Evolutionary conservation across 1,284 basidiomycete species (phyloP).

Genomic region (Apiotrichum laibachii): DNA sequence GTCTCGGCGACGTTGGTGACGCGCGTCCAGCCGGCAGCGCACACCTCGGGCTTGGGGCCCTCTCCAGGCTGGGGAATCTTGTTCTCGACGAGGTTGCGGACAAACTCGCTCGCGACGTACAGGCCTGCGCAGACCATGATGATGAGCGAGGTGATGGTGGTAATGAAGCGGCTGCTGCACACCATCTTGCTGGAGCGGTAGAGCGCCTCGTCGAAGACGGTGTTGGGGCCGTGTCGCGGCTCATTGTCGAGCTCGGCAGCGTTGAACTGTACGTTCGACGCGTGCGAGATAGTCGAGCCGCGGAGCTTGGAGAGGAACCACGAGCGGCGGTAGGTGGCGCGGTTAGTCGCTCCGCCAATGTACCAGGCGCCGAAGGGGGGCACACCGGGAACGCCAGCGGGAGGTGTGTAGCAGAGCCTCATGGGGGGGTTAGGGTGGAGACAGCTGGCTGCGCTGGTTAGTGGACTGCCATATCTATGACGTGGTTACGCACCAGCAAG

Average conservation of each 20-base stretch:
- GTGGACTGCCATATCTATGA: not conserved
- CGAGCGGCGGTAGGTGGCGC: slow-evolving; percentile 69
- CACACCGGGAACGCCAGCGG: slow-evolving; percentile 11
- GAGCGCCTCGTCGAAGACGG: slow-evolving; percentile 65
- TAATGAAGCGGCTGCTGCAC: slow-evolving; percentile 8
- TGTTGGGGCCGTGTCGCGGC: slow-evolving; percentile 61
- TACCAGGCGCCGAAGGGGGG: slow-evolving; percentile 57
- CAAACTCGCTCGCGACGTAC: slow-evolving; percentile 39
- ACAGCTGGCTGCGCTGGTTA: slow-evolving; percentile 6
- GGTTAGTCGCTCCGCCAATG: slow-evolving; percentile 64
- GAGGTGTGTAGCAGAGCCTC: slow-evolving; percentile 12
- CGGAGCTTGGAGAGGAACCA: slow-evolving; percentile 64
- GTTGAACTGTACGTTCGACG: slow-evolving; percentile 1
- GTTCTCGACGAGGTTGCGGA: slow-evolving; percentile 49
- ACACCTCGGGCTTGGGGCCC: slow-evolving; percentile 57
- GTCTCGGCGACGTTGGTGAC: slow-evolving; percentile 61
- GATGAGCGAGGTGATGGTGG: slow-evolving; percentile 17
- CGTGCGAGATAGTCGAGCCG: slow-evolving; percentile 7
- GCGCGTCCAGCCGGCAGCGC: slow-evolving; percentile 58
- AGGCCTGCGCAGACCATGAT: slow-evolving; percentile 38
- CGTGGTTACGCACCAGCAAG: slow-evolving; percentile 11
- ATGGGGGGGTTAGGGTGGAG: not conserved
- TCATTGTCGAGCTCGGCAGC: slow-evolving; percentile 7
- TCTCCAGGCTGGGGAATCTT: slow-evolving; percentile 60
- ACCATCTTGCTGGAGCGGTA: not conserved